Evolutionary conservation across 306 rosid species (phyloP), one percentile per base, ranked within the genome.

Genomic region (Mucuna pruriens): DNA sequence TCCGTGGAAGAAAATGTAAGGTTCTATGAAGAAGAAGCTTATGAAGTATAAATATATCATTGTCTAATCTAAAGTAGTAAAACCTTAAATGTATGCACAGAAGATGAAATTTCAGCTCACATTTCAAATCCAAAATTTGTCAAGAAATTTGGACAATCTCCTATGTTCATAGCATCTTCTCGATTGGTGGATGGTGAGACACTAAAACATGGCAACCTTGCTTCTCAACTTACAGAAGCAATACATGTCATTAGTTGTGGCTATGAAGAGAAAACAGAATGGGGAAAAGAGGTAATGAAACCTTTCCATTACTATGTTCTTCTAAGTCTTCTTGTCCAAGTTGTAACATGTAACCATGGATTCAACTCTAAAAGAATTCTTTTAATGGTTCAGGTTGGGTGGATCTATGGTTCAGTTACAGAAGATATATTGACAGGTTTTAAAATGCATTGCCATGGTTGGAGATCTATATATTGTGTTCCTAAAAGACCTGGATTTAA

Each of bases 371-470:
- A 57, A 2, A 1, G 19, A 78, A 34, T 38, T 73, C 62, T 31
- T 64, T 66, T 20, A 11, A 11, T 25, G 31, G 38, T 26, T 72
- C 71, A 92, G 97, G 90, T 92, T 48, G 97, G 97, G 10, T 92
- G 97, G 97, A 92, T 87, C 77, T 90, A 92, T 80, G 95, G 97
- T 69, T 92, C 95, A 16, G 85, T 84, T 15, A 87, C 89, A 40
- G 94, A 89, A 84, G 93, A 92, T 66, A 90, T 88, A 57, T 49
- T 90, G 76, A 92, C 95, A 38, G 91, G 95, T 6, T 92, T 92
- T 80, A 92, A 92, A 86, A 90, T 92, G 90, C 97, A 92, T 31
- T 90, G 93, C 34, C 92, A 87, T 80, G 97, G 97, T 25, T 92
- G 97, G 97, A 81, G 92, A 85, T 92, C 97, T 9, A 88, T 92